Evolutionary conservation across 2,329 filamentous ascomycete species (phyloP), one percentile per base, ranked within the genome.

Genomic region (Aspergillaceae sp.): DNA sequence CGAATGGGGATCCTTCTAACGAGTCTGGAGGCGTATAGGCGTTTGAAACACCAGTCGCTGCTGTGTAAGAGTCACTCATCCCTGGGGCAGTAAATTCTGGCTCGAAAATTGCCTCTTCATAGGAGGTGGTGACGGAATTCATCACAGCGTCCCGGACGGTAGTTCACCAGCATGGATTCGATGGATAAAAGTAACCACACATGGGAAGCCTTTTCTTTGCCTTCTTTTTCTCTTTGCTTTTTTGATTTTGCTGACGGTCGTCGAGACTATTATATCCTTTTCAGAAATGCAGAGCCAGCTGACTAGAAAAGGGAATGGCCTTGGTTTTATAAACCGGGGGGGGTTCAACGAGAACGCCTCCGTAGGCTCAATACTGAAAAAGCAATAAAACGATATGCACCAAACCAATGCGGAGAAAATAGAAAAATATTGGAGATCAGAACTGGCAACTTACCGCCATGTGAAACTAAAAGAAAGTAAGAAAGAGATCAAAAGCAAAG

Each of bases 101-200:
- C 19, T 46, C 40, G 29, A 43, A 19, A 19, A 19, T 19, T 19
- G 19, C 19, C 19, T 19, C 19, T 19, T 19, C 19, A 19, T 19
- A 19, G 19, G 19, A 19, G 19, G 19, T 19, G 19, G 19, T 19
- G 19, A 19, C 19, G 19, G 19, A 19, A 33, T 40, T 29, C 46
- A 48, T 48, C 42, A 38, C 37, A 44, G 37, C 32, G 35, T 26
- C 36, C 37, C 35, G 42, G 33, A 19, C n/a, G 34, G n/a, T 9
- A 38, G 5, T 38, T 38, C 11, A 38, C 36, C 36, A 38, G 36
- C 36, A 38, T 38, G 36, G 36, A 28, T 26, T 38, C 19, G 27
- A 38, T 38, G 19, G 6, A 26, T 26, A 34, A 28, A 26, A 4
- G 8, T 27, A 19, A 19, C 19, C 19, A 19, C 36, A 38, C 36